These are phyloP conservation scores for Blumeria graminis DNA, from an alignment of 2,329 filamentous ascomycete genomes.

Conservation along the genomic window DNA sequence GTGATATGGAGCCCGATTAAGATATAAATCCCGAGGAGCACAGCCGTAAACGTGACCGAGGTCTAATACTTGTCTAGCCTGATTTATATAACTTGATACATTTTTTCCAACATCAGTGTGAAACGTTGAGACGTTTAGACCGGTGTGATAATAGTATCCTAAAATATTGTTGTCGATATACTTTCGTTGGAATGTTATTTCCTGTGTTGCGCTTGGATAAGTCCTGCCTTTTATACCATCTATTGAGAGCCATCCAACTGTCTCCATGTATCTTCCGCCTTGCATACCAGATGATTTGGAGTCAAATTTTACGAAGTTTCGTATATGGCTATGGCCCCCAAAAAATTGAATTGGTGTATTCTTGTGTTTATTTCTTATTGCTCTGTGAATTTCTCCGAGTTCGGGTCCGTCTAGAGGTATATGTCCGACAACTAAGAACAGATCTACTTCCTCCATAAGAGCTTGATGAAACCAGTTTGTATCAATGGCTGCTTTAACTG, in stretches of 20 bases:
- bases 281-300: conserved; percentile 55
- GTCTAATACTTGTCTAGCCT: conserved; percentile 42
- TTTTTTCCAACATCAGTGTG: conserved; percentile 49
- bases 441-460: conserved; percentile 60
- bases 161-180: conserved; percentile 91
- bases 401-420: conserved; percentile 62
- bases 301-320: conserved; percentile 64
- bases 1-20: conserved; percentile 54
- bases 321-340: conserved; percentile 72
- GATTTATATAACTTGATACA: conserved; percentile 43
- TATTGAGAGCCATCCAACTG: conserved; percentile 80
- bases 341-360: conserved; percentile 78
- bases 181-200: conserved; percentile 42
- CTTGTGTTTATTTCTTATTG: conserved; percentile 53
- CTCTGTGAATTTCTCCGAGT: conserved; percentile 51
- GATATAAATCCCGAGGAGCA: conserved; percentile 58
- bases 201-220: conserved; percentile 8
- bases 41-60: conserved; percentile 64
- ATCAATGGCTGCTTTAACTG: conserved; percentile 55
- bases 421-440: conserved; percentile 74
- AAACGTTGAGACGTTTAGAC: conserved; percentile 47
- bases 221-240: conserved; percentile 25
- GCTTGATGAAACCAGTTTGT: conserved; percentile 76
- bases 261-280: conserved; percentile 84
- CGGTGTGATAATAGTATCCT: conserved; percentile 61